phyloP scores from a whole-genome alignment of 2,329 filamentous ascomycete species.

The Dryadomyces quercivorus region DNA sequence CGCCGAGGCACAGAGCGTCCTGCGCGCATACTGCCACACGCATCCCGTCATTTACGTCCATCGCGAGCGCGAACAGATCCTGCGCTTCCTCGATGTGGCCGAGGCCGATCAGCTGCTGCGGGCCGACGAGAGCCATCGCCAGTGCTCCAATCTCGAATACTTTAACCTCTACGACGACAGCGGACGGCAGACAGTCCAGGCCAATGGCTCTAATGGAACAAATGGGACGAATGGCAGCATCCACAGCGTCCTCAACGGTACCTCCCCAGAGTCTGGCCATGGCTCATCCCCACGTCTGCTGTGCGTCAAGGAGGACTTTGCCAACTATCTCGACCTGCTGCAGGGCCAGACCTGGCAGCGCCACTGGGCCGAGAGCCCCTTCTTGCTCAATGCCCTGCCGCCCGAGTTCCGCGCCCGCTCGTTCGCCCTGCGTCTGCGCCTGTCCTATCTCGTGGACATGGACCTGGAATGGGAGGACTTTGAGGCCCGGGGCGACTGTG shows the following conservation, averaged over 20 bases:
- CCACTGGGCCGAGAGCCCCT: slow-evolving; percentile 45
- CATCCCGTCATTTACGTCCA: slow-evolving; percentile 61
- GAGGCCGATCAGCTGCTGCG: slow-evolving; percentile 45
- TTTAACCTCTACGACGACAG: slow-evolving; percentile 47
- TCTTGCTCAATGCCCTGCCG: slow-evolving; percentile 45
- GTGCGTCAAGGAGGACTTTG: slow-evolving; percentile 47
- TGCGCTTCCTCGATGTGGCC: slow-evolving; percentile 40
- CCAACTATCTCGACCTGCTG: slow-evolving; percentile 44
- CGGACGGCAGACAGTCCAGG: slow-evolving; percentile 2
- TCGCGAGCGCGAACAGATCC: slow-evolving; percentile 51
- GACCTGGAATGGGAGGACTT: slow-evolving; percentile 38
- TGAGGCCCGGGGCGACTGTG: slow-evolving; percentile 46
- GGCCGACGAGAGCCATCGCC: slow-evolving; percentile 42
- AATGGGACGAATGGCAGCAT: too few species aligned
- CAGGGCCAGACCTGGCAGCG: slow-evolving; percentile 38
- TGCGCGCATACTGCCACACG: slow-evolving; percentile 47
- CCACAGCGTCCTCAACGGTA: slow-evolving; percentile 9
- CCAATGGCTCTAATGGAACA: too few species aligned
- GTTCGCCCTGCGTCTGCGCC: slow-evolving; percentile 48
- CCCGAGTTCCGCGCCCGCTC: slow-evolving; percentile 47
- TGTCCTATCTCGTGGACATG: slow-evolving; percentile 42
- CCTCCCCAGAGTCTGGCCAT: slow-evolving; percentile 11
- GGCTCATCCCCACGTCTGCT: slow-evolving; percentile 41
- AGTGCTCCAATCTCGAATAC: slow-evolving; percentile 59
- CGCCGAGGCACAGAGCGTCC: slow-evolving; percentile 41